These are phyloP conservation scores for Nidularia pulvinata DNA, from an alignment of 768 basidiomycete genomes.

Conservation along the genomic window DNA sequence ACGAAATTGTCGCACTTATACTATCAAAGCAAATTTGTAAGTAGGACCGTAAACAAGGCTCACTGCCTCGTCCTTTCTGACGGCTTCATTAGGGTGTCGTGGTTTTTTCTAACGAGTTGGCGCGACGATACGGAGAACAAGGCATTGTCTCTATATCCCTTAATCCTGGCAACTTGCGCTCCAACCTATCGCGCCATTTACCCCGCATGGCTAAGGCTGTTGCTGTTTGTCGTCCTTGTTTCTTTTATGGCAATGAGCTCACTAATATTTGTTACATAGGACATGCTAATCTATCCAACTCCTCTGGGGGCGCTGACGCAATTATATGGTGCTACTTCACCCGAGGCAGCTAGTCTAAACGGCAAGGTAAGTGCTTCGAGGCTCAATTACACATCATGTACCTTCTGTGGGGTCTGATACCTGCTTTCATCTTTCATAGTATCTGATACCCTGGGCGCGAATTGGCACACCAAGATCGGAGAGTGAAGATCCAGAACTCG, in stretches of 20 bases:
- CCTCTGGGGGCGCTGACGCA: conserved; percentile 45
- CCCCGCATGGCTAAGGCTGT: background rate
- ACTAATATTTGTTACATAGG: background rate
- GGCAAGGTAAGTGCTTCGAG: conserved; percentile 44
- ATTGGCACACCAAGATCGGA: background rate
- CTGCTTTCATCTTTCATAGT: background rate
- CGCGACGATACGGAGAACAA: background rate
- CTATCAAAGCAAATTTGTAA: background rate
- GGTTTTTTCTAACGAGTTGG: background rate
- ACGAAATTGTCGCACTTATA: background rate
- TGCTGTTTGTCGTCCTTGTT: background rate
- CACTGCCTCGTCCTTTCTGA: too few relatives aligned
- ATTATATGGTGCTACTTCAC: conserved; percentile 46
- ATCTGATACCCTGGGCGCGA: background rate
- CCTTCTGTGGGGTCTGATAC: background rate
- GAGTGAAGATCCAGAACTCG: background rate
- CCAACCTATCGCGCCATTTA: background rate
- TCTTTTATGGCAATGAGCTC: background rate
- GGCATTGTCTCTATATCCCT: background rate
- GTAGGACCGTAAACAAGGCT: too few relatives aligned
- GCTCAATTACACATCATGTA: too few relatives aligned
- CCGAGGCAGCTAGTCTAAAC: conserved; percentile 33
- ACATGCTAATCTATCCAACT: conserved; percentile 17
- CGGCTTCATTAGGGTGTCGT: background rate
- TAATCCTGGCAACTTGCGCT: background rate